Evolutionary conservation across 495 filamentous ascomycete species (phyloP).

Genomic region (Aspergillus carlsbadensis): DNA sequence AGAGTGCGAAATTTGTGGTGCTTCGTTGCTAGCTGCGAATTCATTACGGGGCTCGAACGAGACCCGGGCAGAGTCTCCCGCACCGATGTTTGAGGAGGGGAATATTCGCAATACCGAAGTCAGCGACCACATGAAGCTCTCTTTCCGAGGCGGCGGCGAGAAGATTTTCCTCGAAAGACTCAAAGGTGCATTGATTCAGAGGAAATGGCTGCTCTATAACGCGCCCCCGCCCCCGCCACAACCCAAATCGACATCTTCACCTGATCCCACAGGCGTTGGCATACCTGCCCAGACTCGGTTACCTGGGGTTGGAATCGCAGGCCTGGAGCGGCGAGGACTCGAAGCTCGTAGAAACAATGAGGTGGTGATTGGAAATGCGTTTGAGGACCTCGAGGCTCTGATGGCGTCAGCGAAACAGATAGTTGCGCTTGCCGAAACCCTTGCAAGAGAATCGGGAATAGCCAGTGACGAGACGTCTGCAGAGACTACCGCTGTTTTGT

Average conservation of each 20-base stretch:
- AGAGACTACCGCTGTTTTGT: slow-evolving; percentile 72
- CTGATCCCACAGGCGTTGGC: slow-evolving; percentile 14
- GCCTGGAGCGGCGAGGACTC: slow-evolving; percentile 78
- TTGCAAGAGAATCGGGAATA: slow-evolving; percentile 67
- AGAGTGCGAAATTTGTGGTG: slow-evolving; percentile 90
- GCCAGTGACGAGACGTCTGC: slow-evolving; percentile 53
- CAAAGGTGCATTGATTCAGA: slow-evolving; percentile 81
- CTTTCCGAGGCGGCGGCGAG: slow-evolving; percentile 85
- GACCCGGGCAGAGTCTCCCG: slow-evolving; percentile 70
- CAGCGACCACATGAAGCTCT: slow-evolving; percentile 81
- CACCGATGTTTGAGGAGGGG: slow-evolving; percentile 54
- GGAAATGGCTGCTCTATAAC: slow-evolving; percentile 93
- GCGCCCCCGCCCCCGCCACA: slow-evolving; percentile 67
- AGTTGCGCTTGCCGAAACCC: slow-evolving; percentile 85
- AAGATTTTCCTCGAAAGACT: slow-evolving; percentile 88
- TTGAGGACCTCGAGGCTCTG: slow-evolving; percentile 93
- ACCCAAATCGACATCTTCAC: slow-evolving; percentile 27
- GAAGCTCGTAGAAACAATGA: slow-evolving; percentile 89
- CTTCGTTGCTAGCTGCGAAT: slow-evolving; percentile 52
- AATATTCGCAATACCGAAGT: slow-evolving; percentile 51
- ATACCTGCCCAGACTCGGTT: slow-evolving; percentile 41
- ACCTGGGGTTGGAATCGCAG: slow-evolving; percentile 84
- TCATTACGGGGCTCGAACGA: slow-evolving; percentile 25
- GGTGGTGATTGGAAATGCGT: slow-evolving; percentile 86
- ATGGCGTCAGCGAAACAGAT: slow-evolving; percentile 98